Conservation (phyloP, 192 early-diverging fungal species). For the Coemansia sp. region DNA sequence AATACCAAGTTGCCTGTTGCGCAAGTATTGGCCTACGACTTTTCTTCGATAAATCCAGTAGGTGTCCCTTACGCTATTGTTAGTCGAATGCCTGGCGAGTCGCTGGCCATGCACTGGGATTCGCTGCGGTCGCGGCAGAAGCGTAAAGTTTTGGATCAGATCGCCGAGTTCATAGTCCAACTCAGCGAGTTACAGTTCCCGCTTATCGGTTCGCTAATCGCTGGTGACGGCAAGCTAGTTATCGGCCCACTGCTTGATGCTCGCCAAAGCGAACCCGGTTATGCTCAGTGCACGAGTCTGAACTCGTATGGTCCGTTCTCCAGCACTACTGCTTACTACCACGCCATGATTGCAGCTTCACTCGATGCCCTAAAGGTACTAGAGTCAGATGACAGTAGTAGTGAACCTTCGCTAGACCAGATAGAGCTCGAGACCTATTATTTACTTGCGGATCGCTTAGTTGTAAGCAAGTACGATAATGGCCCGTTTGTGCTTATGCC, state of each 20-base stretch:
- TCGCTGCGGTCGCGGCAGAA: constrained; percentile 17
- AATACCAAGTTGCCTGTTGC: constrained; percentile 21
- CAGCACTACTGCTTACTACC: constrained; percentile 19
- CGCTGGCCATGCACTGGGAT: constrained; percentile 28
- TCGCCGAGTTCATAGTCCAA: constrained; percentile 38
- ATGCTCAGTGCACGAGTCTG: background rate
- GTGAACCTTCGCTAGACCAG: constrained; percentile 20
- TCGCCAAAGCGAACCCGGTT: constrained; percentile 34
- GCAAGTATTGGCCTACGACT: constrained; percentile 18
- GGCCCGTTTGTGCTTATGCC: constrained; percentile 49
- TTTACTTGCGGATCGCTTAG: constrained; percentile 11
- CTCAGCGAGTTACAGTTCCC: constrained; percentile 34
- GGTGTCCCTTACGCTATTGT: constrained; percentile 47
- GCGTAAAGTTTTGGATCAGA: constrained; percentile 34
- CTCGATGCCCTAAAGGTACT: constrained; percentile 17
- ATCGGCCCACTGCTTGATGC: constrained; percentile 40
- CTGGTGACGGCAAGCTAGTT: constrained; percentile 14
- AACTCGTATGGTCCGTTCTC: constrained; percentile 26
- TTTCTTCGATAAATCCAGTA: constrained; percentile 29
- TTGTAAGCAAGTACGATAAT: background rate
- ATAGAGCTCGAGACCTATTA: constrained; percentile 32
- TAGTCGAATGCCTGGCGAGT: constrained; percentile 10
- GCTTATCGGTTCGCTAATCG: constrained; percentile 28
- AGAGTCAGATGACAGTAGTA: background rate
- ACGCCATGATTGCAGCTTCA: constrained; percentile 33